Evolutionary conservation across 495 filamentous ascomycete genomes (phyloP).

Genomic region (Neurospora sp.): DNA sequence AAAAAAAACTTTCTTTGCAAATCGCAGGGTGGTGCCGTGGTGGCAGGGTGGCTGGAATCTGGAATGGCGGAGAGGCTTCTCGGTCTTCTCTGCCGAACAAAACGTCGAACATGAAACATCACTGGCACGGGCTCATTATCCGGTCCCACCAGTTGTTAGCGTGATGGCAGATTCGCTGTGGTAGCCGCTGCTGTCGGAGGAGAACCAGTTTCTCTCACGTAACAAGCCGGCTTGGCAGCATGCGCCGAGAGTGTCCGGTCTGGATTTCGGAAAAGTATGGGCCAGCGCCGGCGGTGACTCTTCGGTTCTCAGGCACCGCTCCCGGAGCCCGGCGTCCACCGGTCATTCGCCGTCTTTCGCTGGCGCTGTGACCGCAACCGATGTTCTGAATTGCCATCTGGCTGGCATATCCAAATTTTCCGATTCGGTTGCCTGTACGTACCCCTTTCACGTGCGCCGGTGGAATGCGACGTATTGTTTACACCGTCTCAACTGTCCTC

Average conservation of each 20-base stretch:
- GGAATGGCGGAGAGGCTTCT: neutral
- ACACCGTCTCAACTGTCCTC: neutral
- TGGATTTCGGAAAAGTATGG: neutral
- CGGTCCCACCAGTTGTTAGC: neutral
- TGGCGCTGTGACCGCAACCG: neutral
- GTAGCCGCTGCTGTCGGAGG: neutral
- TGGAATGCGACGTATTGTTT: neutral
- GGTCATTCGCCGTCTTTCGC: neutral
- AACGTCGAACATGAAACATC: neutral
- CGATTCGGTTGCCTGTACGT: neutral
- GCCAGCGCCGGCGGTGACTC: neutral
- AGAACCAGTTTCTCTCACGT: neutral
- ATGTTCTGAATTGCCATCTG: neutral
- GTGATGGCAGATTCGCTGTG: neutral
- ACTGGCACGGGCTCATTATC: neutral
- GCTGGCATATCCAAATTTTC: neutral
- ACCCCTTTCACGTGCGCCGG: neutral
- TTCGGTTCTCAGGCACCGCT: neutral
- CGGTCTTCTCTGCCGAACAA: neutral
- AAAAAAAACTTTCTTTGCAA: neutral
- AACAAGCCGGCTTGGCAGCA: neutral
- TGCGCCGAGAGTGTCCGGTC: neutral
- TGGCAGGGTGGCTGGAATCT: neutral
- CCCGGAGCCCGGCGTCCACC: neutral
- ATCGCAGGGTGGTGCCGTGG: neutral